Evolutionary conservation across 495 filamentous ascomycete species (phyloP).

Genomic region (Neurospora intermedia): DNA sequence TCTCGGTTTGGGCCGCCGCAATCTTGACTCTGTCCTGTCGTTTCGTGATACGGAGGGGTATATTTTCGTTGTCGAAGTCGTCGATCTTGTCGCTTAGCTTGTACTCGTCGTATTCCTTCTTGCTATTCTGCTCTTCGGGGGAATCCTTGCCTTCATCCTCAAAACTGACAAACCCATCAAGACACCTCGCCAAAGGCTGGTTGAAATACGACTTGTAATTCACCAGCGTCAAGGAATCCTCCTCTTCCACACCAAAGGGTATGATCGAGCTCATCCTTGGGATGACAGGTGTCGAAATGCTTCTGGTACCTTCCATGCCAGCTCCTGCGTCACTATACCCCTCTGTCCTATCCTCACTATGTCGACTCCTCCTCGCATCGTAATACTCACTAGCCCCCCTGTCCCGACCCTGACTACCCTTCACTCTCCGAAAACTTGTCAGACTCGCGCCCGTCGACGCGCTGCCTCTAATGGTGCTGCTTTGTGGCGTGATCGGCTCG

Average conservation of each 20-base stretch:
- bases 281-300: not conserved
- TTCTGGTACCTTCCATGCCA: not conserved
- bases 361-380: not conserved
- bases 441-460: not conserved
- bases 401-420: not conserved
- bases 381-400: not conserved
- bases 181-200: conserved; percentile 15
- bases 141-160: not conserved
- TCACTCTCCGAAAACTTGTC: not conserved
- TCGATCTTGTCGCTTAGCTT: not conserved
- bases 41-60: not conserved
- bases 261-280: not conserved
- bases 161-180: conserved; percentile 7
- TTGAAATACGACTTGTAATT: conserved; percentile 19
- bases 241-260: conserved; percentile 4
- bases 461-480: not conserved
- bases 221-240: conserved; percentile 19
- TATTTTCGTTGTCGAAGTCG: not conserved
- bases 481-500: not conserved
- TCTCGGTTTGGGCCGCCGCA: not conserved
- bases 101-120: not conserved
- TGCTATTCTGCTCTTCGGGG: not conserved
- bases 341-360: no score
- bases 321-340: not conserved
- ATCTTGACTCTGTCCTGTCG: not conserved